Evolutionary conservation across 345 rosid species (phyloP), one percentile per base, ranked within the genome.

Genomic region (Syzygium aromaticum): DNA sequence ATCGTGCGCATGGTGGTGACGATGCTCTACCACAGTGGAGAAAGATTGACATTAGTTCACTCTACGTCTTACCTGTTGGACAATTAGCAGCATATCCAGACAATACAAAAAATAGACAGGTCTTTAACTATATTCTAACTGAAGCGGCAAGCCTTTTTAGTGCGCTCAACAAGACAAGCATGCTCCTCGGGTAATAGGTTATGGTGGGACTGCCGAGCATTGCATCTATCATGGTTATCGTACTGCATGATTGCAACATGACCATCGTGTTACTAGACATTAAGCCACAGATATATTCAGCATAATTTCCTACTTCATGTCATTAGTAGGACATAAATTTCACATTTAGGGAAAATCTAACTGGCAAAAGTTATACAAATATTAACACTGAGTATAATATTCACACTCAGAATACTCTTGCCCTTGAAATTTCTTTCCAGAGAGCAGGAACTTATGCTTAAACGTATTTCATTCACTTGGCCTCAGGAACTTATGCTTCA

Each of bases 1-100:
- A 91, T 95, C 98, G 89, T 95, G 97, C 33, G 96, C 87, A 89
- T 94, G 99, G 86, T 94, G 93, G 90, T 93, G 93, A 85, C 95
- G 95, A 92, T 94, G 97, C 54, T 94, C 99, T 98, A 94, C 33
- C 89, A 89, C 52, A 87, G 85, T 59, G 67, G 10, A 83, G 86
- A 33, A 87, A 84, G 77, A 57, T 87, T n/a, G 17, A 49, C 84
- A 52, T 73, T 84, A 51, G 52, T 57, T 40, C 49, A 57, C 13
- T 6, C 49, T 73, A 73, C 27, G 3, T 38, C 40, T 73, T 9
- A 73, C 49, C 82, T 1, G 25, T 38, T 38, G 49, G 82, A 38
- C 38, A 73, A 38, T 38, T 22, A 38, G 82, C 82, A 73, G 38
- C 22, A 38, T 73, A 73, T 38, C 82, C 49, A 73, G 14, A 73